These are phyloP conservation scores for Niebla homalea DNA, from an alignment of 495 filamentous ascomycete genomes.

Conservation along the genomic window DNA sequence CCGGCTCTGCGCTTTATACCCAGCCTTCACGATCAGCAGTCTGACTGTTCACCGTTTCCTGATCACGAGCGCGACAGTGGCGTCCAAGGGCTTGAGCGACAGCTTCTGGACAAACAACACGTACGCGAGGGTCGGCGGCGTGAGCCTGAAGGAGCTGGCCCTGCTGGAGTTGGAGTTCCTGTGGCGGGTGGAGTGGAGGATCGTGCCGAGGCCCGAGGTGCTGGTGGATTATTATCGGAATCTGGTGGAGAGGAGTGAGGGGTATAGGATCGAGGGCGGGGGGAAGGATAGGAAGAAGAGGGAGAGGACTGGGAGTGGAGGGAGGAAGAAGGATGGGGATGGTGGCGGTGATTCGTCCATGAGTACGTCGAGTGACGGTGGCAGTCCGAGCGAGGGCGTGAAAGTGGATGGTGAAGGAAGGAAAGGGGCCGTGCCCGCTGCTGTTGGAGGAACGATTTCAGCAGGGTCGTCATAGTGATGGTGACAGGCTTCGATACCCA, in stretches of 20 bases:
- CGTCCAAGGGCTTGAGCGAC: slow-evolving; percentile 89
- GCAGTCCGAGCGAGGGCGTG: too few species aligned
- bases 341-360: too few species aligned
- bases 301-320: background rate
- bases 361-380: too few species aligned
- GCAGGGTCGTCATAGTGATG: too few species aligned
- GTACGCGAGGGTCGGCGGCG: slow-evolving; percentile 86
- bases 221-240: slow-evolving; percentile 86
- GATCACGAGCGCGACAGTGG: slow-evolving; percentile 89
- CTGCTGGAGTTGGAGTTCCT: slow-evolving; percentile 91
- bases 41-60: slow-evolving; percentile 95
- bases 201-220: slow-evolving; percentile 88
- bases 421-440: too few species aligned
- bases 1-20: slow-evolving; percentile 79
- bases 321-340: too few species aligned
- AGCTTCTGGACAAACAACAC: slow-evolving; percentile 96
- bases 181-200: slow-evolving; percentile 83
- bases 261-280: slow-evolving; percentile 38
- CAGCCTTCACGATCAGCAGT: slow-evolving; percentile 85
- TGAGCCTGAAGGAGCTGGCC: slow-evolving; percentile 75
- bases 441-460: too few species aligned
- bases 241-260: slow-evolving; percentile 57
- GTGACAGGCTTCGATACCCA: too few species aligned
- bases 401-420: too few species aligned
- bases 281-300: background rate